Evolutionary conservation across 495 filamentous ascomycete genomes (phyloP).

Genomic region (Penicillium antarcticum): DNA sequence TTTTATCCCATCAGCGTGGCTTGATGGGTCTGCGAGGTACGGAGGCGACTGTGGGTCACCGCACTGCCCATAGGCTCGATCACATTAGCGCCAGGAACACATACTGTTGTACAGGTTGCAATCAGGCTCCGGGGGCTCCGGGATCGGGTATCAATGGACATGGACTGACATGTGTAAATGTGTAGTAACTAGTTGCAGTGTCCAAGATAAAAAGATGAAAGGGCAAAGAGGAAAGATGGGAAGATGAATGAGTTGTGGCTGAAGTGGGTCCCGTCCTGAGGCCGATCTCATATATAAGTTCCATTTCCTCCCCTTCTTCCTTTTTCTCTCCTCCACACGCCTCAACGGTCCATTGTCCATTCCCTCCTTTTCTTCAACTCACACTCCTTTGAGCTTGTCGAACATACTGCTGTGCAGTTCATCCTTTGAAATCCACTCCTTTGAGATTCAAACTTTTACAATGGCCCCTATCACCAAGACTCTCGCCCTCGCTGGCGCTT

Average conservation of each 20-base stretch:
- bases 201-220: too few species aligned
- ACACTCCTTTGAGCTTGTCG: conserved; percentile 24
- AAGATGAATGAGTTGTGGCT: background rate
- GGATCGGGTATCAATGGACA: too few species aligned
- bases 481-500: conserved; percentile 39
- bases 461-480: conserved; percentile 45
- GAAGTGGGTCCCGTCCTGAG: background rate
- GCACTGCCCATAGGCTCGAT: background rate
- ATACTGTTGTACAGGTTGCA: too few species aligned
- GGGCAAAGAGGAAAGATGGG: background rate
- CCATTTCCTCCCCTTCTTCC: conserved; percentile 2
- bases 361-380: conserved; percentile 20
- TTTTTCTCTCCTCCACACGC: conserved; percentile 4
- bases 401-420: conserved; percentile 40
- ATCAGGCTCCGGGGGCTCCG: too few species aligned
- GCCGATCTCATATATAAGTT: background rate
- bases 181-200: too few species aligned
- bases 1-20: too few species aligned
- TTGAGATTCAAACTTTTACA: conserved; percentile 15
- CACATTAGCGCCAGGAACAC: too few species aligned
- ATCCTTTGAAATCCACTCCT: conserved; percentile 13
- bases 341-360: conserved; percentile 9
- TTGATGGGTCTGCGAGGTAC: background rate
- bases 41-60: too few species aligned
- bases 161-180: too few species aligned